Base-by-base conservation (phyloP, 208 protist species). In the Trichomonas tenax region DNA sequence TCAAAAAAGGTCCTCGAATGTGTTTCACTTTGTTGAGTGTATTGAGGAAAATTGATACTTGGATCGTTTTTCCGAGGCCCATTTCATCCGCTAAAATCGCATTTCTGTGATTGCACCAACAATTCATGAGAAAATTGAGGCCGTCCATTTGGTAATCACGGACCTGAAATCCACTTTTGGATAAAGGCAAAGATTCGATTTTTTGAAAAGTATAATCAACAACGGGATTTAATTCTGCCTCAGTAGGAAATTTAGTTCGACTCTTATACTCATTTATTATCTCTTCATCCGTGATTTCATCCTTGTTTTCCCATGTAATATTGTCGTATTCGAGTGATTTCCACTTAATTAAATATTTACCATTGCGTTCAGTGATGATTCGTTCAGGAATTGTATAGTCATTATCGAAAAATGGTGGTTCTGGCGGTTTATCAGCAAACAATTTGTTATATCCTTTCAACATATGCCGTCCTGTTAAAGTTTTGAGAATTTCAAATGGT, bases 21-120 rank as follows among this genome's bases (percentile, higher is more conserved):
- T 96, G 46, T 63, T 86, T 40, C 1, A n/a, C 6, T 36, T 45
- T n/a, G 14, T 96, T 17, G 23, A 96, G 38, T 4, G 2, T 15
- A 40, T 88, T 31, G 3, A 96, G n/a, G 40, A 96, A 96, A 4
- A 41, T 26, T 31, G 84, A 34, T 0, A 31, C 45, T 97, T 95
- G 58, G 36, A 97, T 31, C 0, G 97, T 97, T 95, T 98, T 98
- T 82, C 98, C 97, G 15, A 99, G 98, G 41, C 99, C 99, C 99
- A 99, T 99, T 97, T 99, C 99, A 97, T 99, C 99, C 9, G 99
- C 99, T 26, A 99, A 97, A 96, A 99, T 99, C 34, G 98, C 99
- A 97, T 99, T 99, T 96, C 99, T 98, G 88, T 98, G 98, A 95
- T 99, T 98, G 41, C 99, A 98, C 96, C 99, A 99, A 36, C 99